Evolutionary conservation across 139 green algal genomes (phyloP).

Genomic region (Closterium sp.): DNA sequence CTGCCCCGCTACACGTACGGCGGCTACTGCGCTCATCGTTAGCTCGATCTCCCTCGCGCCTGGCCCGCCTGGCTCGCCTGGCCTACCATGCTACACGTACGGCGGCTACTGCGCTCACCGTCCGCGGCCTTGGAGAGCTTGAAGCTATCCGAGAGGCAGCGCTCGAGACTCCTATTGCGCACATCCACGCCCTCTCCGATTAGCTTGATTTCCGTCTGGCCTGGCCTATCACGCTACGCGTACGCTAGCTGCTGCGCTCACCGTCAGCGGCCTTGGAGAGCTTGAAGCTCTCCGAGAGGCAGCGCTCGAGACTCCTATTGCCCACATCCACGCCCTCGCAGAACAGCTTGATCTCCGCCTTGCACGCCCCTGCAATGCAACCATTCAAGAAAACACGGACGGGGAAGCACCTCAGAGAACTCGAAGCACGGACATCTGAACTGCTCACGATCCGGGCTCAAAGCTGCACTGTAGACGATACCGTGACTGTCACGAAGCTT

Average conservation of each 20-base stretch:
- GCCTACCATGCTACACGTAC: not conserved
- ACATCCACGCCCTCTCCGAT: not conserved
- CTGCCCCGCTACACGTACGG: not conserved
- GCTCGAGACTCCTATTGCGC: not conserved
- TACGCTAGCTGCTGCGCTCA: not conserved
- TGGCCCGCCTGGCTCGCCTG: too few species aligned
- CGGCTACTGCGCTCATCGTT: not conserved
- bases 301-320: not conserved
- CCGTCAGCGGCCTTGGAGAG: not conserved
- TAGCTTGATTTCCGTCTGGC: not conserved
- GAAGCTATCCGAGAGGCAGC: not conserved
- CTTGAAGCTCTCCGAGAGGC: not conserved
- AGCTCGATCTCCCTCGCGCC: too few species aligned
- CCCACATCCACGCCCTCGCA: too few species aligned
- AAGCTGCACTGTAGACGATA: too few species aligned
- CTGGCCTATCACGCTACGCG: too few species aligned
- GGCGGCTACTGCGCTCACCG: not conserved
- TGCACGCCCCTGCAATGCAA: not conserved
- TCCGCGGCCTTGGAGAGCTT: not conserved
- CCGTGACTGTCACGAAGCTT: too few species aligned
- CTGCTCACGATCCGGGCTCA: too few species aligned
- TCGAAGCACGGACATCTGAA: too few species aligned
- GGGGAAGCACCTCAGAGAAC: too few species aligned
- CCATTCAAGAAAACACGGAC: too few species aligned
- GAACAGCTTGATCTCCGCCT: not conserved